Conservation (phyloP, 202 grass and related monocot genomes). For the Brachypodium distachyon region DNA sequence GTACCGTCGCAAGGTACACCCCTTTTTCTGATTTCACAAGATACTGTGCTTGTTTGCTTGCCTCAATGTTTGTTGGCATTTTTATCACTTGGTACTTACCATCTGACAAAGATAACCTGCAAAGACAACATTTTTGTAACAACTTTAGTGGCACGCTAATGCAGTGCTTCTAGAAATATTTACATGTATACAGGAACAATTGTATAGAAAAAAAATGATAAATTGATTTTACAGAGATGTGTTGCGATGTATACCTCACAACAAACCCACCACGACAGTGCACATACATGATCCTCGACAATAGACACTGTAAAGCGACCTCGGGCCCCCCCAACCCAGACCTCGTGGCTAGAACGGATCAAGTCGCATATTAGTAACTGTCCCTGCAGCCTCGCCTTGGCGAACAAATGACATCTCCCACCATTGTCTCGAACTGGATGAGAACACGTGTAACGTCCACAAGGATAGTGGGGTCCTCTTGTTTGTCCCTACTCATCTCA, state of each 20-base stretch:
- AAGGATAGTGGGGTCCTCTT: not conserved
- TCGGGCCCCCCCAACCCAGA: not conserved
- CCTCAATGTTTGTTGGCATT: not conserved
- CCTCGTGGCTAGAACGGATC: not conserved
- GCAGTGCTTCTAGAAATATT: too few relatives aligned
- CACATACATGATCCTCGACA: not conserved
- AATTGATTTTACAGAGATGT: not conserved
- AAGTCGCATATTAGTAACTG: not conserved
- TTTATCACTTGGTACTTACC: not conserved
- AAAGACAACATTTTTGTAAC: too few relatives aligned
- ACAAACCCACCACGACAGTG: not conserved
- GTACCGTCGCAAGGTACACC: not conserved
- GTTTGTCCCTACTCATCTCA: too few relatives aligned
- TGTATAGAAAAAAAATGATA: not conserved
- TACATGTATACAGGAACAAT: not conserved
- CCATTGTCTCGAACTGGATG: not conserved
- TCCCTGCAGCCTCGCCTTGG: not conserved
- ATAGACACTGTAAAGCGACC: not conserved
- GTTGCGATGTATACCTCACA: not conserved
- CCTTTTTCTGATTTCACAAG: not conserved
- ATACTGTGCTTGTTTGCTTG: not conserved
- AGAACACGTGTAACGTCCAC: not conserved
- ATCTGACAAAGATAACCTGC: not conserved
- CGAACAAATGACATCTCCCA: not conserved
- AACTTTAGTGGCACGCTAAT: too few relatives aligned